Conservation (phyloP, 2,329 filamentous ascomycete genomes). For the Incumbomyces lentus region DNA sequence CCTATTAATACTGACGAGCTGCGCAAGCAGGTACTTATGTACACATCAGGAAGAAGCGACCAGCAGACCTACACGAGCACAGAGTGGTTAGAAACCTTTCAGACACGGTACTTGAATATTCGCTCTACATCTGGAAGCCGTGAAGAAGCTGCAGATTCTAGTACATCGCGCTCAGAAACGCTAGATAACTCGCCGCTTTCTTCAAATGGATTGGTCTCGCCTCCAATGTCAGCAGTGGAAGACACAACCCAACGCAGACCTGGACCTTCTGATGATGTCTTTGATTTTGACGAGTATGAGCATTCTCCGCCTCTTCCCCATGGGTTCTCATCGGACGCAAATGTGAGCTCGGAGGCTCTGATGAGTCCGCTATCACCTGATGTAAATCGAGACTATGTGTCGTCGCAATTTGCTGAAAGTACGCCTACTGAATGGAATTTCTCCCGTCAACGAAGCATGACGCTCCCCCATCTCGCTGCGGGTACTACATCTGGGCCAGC, state of each 20-base stretch:
- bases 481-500: constrained; percentile 37
- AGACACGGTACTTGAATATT: constrained; percentile 66
- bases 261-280: constrained; percentile 46
- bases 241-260: constrained; percentile 52
- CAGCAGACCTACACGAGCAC: constrained; percentile 42
- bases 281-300: constrained; percentile 51
- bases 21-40: constrained; percentile 18
- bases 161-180: constrained; percentile 50
- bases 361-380: constrained; percentile 13
- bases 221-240: constrained; percentile 58
- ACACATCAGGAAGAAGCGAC: constrained; percentile 20
- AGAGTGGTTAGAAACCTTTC: constrained; percentile 89
- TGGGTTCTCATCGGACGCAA: constrained; percentile 48
- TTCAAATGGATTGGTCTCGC: constrained; percentile 54
- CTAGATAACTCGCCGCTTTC: constrained; percentile 63
- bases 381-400: constrained; percentile 9
- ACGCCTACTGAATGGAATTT: constrained; percentile 26
- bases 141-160: constrained; percentile 30
- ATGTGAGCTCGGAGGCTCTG: constrained; percentile 8
- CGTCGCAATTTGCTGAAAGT: constrained; percentile 22
- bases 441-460: constrained; percentile 74
- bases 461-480: constrained; percentile 56
- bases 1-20: constrained; percentile 19
- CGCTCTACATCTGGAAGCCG: constrained; percentile 46
- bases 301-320: constrained; percentile 49